Percentiles rank a stretch among this genome's conserved stretches.
Conservation (phyloP, 2,329 filamentous ascomycete genomes). For the Xenoacremonium recifei region DNA sequence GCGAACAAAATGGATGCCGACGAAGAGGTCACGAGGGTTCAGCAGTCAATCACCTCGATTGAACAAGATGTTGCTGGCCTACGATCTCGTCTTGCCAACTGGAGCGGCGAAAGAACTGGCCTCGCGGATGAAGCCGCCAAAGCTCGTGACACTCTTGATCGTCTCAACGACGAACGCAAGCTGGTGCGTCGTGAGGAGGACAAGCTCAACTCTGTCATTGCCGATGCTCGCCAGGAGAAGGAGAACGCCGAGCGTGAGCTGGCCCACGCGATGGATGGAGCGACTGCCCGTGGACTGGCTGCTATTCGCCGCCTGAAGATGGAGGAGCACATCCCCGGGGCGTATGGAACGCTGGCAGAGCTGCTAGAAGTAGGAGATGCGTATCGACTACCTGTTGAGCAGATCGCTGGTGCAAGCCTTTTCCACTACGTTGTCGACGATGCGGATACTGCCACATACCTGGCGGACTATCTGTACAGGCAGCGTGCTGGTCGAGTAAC, state of each 20-base stretch:
- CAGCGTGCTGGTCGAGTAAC: constrained; percentile 84
- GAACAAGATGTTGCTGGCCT: constrained; percentile 72
- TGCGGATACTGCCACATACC: constrained; percentile 78
- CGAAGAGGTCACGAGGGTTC: constrained; percentile 75
- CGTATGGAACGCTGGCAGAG: constrained; percentile 90
- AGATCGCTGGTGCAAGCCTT: constrained; percentile 85
- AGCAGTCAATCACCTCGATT: constrained; percentile 67
- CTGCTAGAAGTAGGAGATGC: constrained; percentile 82
- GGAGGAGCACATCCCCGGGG: constrained; percentile 76
- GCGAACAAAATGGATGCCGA: constrained; percentile 80
- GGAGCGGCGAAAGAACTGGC: constrained; percentile 69
- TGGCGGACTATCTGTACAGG: constrained; percentile 76
- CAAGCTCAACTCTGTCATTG: constrained; percentile 75
- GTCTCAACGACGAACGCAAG: constrained; percentile 82
- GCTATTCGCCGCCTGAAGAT: constrained; percentile 80
- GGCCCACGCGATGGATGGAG: constrained; percentile 83
- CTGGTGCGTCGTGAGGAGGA: constrained; percentile 86
- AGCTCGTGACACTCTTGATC: constrained; percentile 76
- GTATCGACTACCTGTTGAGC: constrained; percentile 87
- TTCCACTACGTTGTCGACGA: constrained; percentile 97
- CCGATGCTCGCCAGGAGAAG: constrained; percentile 73
- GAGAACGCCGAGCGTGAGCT: constrained; percentile 75
- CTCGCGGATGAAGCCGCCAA: constrained; percentile 72
- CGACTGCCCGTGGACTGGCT: constrained; percentile 83
- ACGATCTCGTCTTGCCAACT: constrained; percentile 72